phyloP scores from a whole-genome alignment of 345 rosid genomes.

The Lepidium didymum region DNA sequence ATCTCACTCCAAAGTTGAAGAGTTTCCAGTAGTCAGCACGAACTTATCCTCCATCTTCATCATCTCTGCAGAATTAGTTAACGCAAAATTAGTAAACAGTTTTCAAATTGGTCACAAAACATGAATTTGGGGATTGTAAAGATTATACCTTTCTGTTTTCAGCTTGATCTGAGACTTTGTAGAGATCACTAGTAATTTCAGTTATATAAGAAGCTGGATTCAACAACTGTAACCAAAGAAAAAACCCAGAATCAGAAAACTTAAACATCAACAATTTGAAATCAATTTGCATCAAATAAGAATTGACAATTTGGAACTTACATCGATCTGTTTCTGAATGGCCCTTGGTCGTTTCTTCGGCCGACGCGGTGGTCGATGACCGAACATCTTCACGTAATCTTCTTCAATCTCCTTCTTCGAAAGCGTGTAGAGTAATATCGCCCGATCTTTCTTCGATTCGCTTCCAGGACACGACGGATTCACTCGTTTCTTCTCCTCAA shows the following conservation, averaged over 20 bases:
- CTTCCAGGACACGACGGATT: conserved; percentile 28
- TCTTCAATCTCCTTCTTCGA: conserved; percentile 67
- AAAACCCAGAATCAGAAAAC: background rate
- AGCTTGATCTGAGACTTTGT: conserved; percentile 53
- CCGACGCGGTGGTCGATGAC: conserved; percentile 50
- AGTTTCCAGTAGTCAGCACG: background rate
- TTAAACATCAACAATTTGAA: background rate
- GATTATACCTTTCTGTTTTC: conserved; percentile 49
- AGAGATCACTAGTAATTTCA: conserved; percentile 53
- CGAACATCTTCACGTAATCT: conserved; percentile 45
- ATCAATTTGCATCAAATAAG: background rate
- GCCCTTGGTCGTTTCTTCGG: conserved; percentile 62
- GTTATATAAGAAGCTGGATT: conserved; percentile 65
- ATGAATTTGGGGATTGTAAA: background rate
- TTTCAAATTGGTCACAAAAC: background rate
- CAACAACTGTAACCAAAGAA: conserved; percentile 37
- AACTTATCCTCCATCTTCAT: background rate
- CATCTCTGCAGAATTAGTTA: conserved; percentile 6
- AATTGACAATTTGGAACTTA: conserved; percentile 20
- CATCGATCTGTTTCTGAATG: conserved; percentile 68
- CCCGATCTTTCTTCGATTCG: conserved; percentile 32
- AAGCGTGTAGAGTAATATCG: conserved; percentile 37
- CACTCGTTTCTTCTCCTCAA: conserved; percentile 25
- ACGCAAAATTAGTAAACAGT: background rate
- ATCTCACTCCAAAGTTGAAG: background rate